These are phyloP conservation scores for Corynascus novoguineensis DNA, from an alignment of 495 filamentous ascomycete genomes.

Conservation along the genomic window DNA sequence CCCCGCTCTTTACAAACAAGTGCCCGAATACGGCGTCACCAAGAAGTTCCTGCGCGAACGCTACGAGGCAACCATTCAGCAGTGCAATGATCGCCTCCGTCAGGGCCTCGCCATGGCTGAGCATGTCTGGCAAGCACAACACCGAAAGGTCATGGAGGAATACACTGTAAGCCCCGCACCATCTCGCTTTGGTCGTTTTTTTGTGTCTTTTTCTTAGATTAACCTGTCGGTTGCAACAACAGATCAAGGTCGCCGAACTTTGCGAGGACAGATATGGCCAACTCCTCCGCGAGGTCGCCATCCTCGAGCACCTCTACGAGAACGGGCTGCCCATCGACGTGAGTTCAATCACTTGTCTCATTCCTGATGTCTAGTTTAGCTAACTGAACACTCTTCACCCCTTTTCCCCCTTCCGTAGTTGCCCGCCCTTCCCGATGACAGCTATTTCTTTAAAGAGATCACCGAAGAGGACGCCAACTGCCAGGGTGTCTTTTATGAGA, in stretches of 20 bases:
- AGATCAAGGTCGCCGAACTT: slow-evolving; percentile 27
- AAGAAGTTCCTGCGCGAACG: slow-evolving; percentile 30
- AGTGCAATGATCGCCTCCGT: slow-evolving; percentile 16
- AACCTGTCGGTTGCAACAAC: slow-evolving; percentile 9
- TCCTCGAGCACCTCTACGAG: slow-evolving; percentile 32
- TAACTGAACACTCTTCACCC: no score
- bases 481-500: slow-evolving; percentile 26
- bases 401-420: slow-evolving; percentile 23
- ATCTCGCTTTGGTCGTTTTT: not conserved
- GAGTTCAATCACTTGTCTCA: slow-evolving; percentile 22
- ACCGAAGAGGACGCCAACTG: slow-evolving; percentile 28
- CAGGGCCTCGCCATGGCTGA: slow-evolving; percentile 17
- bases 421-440: slow-evolving; percentile 24
- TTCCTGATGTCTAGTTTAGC: not conserved
- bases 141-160: slow-evolving; percentile 8
- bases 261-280: slow-evolving; percentile 36
- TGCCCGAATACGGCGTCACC: slow-evolving; percentile 27
- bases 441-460: slow-evolving; percentile 32
- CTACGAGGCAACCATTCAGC: slow-evolving; percentile 22
- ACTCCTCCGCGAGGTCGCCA: slow-evolving; percentile 29
- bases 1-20: slow-evolving; percentile 29
- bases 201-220: not conserved
- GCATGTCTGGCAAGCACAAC: slow-evolving; percentile 19
- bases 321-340: slow-evolving; percentile 37
- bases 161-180: slow-evolving; percentile 17